Conservation (phyloP, 1,284 basidiomycete genomes). For the Flammula alnicola region DNA sequence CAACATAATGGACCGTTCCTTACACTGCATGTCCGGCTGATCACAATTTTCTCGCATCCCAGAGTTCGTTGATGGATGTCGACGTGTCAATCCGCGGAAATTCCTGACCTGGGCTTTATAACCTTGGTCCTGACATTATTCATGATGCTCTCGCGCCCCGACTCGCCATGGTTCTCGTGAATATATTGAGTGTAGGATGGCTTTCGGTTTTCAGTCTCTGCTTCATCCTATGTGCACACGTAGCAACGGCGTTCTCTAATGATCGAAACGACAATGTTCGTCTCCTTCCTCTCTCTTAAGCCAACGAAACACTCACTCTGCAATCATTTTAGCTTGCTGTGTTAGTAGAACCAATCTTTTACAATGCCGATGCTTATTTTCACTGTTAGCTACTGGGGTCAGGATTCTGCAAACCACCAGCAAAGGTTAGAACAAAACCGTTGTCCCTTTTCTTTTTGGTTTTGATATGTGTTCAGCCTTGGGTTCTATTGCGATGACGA, state of each 20-base stretch:
- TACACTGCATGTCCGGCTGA: constrained; percentile 6
- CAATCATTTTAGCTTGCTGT: constrained; percentile 34
- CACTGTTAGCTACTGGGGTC: constrained; percentile 60
- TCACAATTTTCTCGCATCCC: not conserved
- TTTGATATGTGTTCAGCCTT: constrained; percentile 7
- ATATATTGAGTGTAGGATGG: constrained; percentile 14
- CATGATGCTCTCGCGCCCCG: constrained; percentile 16
- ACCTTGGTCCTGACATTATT: not conserved
- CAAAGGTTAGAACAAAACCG: constrained; percentile 53
- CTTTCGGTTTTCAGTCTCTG: constrained; percentile 13
- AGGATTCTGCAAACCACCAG: constrained; percentile 68
- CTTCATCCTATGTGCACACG: constrained; percentile 16
- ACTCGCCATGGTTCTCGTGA: constrained; percentile 16
- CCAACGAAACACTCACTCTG: constrained; percentile 1
- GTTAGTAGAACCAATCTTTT: constrained; percentile 19
- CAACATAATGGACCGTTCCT: constrained; percentile 10
- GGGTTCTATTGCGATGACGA: constrained; percentile 48
- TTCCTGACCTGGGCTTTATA: constrained; percentile 9
- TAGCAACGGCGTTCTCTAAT: constrained; percentile 32
- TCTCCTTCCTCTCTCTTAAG: not conserved
- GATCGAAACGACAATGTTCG: constrained; percentile 40
- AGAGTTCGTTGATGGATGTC: constrained; percentile 17
- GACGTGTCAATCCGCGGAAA: constrained; percentile 25
- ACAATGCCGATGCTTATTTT: constrained; percentile 1
- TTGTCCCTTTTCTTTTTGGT: constrained; percentile 12